Base-by-base conservation (phyloP, 805 yeast species). In the Ogataea angusta region DNA sequence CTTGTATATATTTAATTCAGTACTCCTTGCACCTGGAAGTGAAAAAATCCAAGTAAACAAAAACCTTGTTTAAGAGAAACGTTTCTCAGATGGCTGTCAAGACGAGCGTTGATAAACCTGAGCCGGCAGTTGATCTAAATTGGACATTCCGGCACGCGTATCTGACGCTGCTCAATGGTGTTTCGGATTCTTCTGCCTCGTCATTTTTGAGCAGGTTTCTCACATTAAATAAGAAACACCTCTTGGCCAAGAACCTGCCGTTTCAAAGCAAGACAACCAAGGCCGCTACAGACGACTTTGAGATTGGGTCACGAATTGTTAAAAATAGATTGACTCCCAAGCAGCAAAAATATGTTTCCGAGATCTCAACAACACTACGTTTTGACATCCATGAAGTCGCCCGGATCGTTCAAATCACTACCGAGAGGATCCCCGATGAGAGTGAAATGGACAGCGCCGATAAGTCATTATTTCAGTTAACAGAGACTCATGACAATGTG, bases 321-420 rank as follows among this genome's bases (percentile, higher is more conserved):
- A 40, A 36, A 2, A 40, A 46, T 34, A 41, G 29, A 3, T 23
- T 52, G 8, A 43, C 52, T 6, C 54, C 63, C 9, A 70, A 67
- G 49, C 54, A 14, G 49, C 61, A 66, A 29, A 54, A 64, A 12
- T 66, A 64, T 38, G 76, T 82, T 5, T 45, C 53, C 5, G 64
- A 62, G 13, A 52, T 80, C 23, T 54, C 76, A 2, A 48, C 62
- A 1, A 15, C 62, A 2, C 57, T 80, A 22, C 49, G 62, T 0
- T 41, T 78, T 5, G 72, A 72, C 48, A 52, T 54, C 13, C 45
- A 59, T 6, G 85, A 81, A 49, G 64, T 69, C 1, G 58, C 75
- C n/a, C 67, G 83, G 51, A 60, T 78, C 4, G 63, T 75, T 3
- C 45, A 60, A 10, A 75, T 70, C 34, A 57, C 72, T 0, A 60